Percentiles rank a stretch among this genome's conserved stretches.
These are phyloP conservation scores for Trypanosoma lewisi DNA, from an alignment of 208 protist species.

Conservation along the genomic window DNA sequence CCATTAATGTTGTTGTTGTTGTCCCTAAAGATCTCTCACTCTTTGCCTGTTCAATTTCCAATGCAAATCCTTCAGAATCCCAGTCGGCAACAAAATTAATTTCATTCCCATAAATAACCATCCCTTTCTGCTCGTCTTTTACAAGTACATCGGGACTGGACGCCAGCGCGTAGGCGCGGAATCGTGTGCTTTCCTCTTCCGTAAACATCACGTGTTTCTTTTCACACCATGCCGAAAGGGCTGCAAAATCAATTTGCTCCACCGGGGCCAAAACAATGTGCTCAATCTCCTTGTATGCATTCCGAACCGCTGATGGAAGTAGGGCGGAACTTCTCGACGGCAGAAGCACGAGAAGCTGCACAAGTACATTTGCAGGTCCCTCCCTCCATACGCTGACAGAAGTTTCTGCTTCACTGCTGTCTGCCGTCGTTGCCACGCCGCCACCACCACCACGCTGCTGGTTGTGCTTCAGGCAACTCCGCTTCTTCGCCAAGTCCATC, in stretches of 20 bases:
- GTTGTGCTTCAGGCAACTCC: conserved; percentile 15
- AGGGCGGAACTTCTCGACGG: conserved; percentile 54
- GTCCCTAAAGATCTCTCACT: neutral
- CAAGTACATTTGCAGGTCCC: conserved; percentile 70
- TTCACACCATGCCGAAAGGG: conserved; percentile 69
- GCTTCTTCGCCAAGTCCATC: conserved; percentile 45
- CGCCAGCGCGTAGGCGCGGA: conserved; percentile 65
- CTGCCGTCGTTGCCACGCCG: neutral
- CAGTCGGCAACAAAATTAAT: conserved; percentile 68
- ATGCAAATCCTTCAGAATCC: conserved; percentile 23
- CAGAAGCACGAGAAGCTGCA: conserved; percentile 79
- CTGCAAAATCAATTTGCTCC: conserved; percentile 65
- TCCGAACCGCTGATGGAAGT: conserved; percentile 57
- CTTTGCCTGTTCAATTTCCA: conserved; percentile 27
- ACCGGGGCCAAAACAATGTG: conserved; percentile 58
- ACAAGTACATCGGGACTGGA: conserved; percentile 25
- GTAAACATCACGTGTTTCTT: conserved; percentile 55
- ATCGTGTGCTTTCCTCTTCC: conserved; percentile 77
- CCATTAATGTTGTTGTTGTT: conserved; percentile 1
- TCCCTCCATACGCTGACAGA: conserved; percentile 1
- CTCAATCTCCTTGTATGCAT: conserved; percentile 67
- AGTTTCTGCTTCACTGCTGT: conserved; percentile 7
- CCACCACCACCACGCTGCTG: too few relatives aligned
- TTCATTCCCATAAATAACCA: conserved; percentile 44
- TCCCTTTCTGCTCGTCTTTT: conserved; percentile 3